Conservation (phyloP, 106 monocot species). For the Dendrobium chrysotoxum region DNA sequence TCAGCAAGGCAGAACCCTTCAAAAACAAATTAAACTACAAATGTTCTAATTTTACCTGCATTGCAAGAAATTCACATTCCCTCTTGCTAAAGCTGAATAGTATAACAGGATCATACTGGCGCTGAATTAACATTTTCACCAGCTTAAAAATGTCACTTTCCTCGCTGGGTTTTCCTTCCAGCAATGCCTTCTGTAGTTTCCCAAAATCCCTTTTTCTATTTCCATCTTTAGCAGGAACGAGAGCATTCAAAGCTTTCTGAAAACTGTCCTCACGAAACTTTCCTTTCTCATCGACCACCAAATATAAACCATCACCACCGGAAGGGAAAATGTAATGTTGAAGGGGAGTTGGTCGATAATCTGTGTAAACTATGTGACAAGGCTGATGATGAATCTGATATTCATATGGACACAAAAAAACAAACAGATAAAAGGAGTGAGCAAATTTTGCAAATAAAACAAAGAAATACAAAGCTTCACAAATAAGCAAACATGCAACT, state of each 20-base stretch:
- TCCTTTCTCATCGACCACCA: slow-evolving; percentile 87
- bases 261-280: slow-evolving; percentile 95
- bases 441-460: background rate
- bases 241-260: slow-evolving; percentile 86
- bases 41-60: slow-evolving; percentile 63
- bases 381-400: slow-evolving; percentile 89
- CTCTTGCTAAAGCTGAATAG: slow-evolving; percentile 97
- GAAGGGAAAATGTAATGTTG: slow-evolving; percentile 95
- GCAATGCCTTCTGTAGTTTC: slow-evolving; percentile 62
- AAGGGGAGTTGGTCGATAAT: slow-evolving; percentile 92
- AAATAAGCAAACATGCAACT: background rate
- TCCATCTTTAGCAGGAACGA: slow-evolving; percentile 54
- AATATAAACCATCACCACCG: slow-evolving; percentile 85
- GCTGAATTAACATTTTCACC: slow-evolving; percentile 96
- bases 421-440: background rate
- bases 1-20: background rate
- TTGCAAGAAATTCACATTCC: slow-evolving; percentile 94
- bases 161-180: slow-evolving; percentile 49
- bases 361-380: slow-evolving; percentile 98
- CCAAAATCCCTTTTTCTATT: slow-evolving; percentile 59
- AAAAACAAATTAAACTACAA: background rate
- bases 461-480: background rate
- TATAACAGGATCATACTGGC: slow-evolving; percentile 92
- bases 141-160: slow-evolving; percentile 96
- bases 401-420: background rate